phyloP scores from a whole-genome alignment of 2,329 filamentous ascomycete genomes.

The Biscogniauxia marginata region DNA sequence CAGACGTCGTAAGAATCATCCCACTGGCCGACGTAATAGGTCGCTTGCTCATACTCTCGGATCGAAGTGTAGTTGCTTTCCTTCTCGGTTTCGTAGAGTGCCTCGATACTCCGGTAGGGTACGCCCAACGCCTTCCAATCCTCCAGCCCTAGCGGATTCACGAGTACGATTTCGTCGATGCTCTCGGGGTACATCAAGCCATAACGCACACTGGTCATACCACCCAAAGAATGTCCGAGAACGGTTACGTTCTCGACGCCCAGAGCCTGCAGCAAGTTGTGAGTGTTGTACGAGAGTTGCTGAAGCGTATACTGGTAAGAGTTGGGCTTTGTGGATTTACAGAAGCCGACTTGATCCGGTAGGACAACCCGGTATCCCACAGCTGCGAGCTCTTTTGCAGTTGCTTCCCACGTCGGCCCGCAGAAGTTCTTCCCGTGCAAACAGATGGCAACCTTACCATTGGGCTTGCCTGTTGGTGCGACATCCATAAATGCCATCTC shows the following conservation, averaged over 20 bases:
- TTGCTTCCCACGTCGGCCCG: conserved; percentile 50
- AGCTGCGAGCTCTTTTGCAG: conserved; percentile 40
- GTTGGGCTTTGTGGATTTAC: conserved; percentile 53
- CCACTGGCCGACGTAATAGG: conserved; percentile 51
- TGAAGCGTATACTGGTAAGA: conserved; percentile 52
- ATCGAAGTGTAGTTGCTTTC: conserved; percentile 44
- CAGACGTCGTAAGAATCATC: conserved; percentile 49
- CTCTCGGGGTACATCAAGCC: conserved; percentile 48
- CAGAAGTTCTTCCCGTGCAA: conserved; percentile 59
- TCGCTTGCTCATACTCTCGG: conserved; percentile 44
- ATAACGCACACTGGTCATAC: conserved; percentile 53
- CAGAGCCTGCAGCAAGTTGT: conserved; percentile 44
- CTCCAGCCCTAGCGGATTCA: conserved; percentile 54
- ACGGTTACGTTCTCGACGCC: conserved; percentile 43
- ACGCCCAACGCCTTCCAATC: conserved; percentile 51
- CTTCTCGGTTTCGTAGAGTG: conserved; percentile 37
- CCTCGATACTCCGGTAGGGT: conserved; percentile 44
- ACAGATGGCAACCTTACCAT: conserved; percentile 45
- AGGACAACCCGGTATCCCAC: conserved; percentile 52
- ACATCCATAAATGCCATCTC: conserved; percentile 59
- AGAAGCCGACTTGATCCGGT: conserved; percentile 56
- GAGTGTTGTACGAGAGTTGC: conserved; percentile 51
- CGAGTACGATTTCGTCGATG: conserved; percentile 44
- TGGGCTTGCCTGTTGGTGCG: conserved; percentile 33
- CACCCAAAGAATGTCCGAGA: conserved; percentile 55